These are phyloP conservation scores for Russula compacta DNA, from an alignment of 768 basidiomycete genomes.

Conservation along the genomic window DNA sequence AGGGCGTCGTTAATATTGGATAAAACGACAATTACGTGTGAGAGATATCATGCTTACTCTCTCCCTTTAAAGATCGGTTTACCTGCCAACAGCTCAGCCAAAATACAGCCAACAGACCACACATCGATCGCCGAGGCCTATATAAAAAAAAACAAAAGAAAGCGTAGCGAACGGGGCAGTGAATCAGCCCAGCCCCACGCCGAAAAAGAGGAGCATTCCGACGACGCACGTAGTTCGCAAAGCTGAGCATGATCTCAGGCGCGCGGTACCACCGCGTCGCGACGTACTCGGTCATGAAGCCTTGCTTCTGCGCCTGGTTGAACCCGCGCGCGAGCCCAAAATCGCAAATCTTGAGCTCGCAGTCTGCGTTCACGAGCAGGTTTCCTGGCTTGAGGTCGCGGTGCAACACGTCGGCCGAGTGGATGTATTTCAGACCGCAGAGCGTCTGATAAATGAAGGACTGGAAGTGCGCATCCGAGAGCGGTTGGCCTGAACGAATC, in stretches of 20 bases:
- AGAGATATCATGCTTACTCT: constrained; percentile 51
- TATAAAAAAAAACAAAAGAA: constrained; percentile 22
- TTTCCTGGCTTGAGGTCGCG: constrained; percentile 95
- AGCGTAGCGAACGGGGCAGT: neutral
- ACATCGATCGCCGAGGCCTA: constrained; percentile 89
- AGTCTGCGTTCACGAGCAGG: constrained; percentile 94
- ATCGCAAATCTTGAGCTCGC: constrained; percentile 97
- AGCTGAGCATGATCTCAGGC: constrained; percentile 98
- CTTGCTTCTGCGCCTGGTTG: constrained; percentile 79
- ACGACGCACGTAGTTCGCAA: constrained; percentile 80
- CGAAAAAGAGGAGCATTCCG: neutral
- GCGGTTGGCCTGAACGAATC: constrained; percentile 82
- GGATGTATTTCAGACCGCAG: constrained; percentile 96
- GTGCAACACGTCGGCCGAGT: constrained; percentile 95
- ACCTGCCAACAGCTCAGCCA: constrained; percentile 86
- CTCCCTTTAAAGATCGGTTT: constrained; percentile 96
- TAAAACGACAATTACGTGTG: neutral
- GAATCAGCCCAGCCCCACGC: neutral
- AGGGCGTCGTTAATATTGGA: constrained; percentile 1
- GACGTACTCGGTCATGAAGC: constrained; percentile 99
- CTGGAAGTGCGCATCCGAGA: constrained; percentile 88
- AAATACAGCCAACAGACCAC: constrained; percentile 94
- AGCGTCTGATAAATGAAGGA: constrained; percentile 98
- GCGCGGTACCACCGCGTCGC: constrained; percentile 99
- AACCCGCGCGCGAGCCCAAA: constrained; percentile 95